Conservation (phyloP, 192 early-diverging fungal species). For the Gonapodya sp. region DNA sequence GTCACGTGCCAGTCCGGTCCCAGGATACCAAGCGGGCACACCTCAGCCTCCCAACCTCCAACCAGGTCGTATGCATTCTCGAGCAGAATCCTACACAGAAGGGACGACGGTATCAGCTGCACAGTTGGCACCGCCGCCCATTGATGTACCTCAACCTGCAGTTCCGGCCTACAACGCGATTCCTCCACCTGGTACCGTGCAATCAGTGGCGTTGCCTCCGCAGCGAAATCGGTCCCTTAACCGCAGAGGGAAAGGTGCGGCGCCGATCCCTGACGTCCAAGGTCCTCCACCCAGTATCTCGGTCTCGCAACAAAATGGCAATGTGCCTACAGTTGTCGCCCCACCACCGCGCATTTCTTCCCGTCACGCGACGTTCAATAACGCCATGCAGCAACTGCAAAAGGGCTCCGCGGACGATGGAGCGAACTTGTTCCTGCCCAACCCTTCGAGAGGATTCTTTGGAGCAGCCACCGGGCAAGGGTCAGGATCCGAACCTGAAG, state of each 20-base stretch:
- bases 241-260: background rate
- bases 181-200: background rate
- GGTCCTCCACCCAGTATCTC: no score
- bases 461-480: background rate
- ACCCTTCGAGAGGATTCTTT: background rate
- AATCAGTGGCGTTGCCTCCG: background rate
- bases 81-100: background rate
- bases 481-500: background rate
- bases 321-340: background rate
- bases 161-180: background rate
- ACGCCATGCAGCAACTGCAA: background rate
- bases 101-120: background rate
- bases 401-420: background rate
- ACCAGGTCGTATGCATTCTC: background rate
- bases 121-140: background rate
- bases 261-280: background rate
- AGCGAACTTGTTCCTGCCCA: background rate
- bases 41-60: background rate
- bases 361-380: background rate
- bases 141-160: background rate
- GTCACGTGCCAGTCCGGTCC: background rate
- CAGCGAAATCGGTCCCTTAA: background rate
- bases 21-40: background rate
- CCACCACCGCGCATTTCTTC: background rate
- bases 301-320: background rate